A percentile compares a stretch with the other conserved stretches of the same genome.
These are phyloP conservation scores for Umbilicaria muhlenbergii DNA, from an alignment of 495 filamentous ascomycete genomes.

Conservation along the genomic window DNA sequence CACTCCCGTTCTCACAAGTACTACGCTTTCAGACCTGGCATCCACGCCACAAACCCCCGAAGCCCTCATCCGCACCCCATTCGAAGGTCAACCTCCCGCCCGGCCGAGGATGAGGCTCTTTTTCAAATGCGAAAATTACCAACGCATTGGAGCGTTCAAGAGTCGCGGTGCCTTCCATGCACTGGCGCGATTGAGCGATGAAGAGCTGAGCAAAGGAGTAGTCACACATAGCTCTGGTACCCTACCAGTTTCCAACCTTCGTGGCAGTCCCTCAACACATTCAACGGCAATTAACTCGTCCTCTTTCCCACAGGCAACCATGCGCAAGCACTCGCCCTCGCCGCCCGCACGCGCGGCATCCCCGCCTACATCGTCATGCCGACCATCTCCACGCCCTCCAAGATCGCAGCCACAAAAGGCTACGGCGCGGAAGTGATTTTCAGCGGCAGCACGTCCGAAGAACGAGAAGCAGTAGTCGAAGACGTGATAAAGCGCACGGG, in stretches of 20 bases:
- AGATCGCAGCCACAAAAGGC: slow-evolving; percentile 64
- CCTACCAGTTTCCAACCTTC: not conserved
- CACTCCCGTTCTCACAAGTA: slow-evolving; percentile 68
- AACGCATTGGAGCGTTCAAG: slow-evolving; percentile 90
- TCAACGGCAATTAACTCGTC: not conserved
- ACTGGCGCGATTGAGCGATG: slow-evolving; percentile 49
- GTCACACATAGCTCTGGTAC: slow-evolving; percentile 84
- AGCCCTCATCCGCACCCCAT: slow-evolving; percentile 37
- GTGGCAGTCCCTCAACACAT: too few species aligned
- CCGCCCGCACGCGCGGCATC: slow-evolving; percentile 47
- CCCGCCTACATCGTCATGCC: slow-evolving; percentile 88
- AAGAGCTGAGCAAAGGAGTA: slow-evolving; percentile 54
- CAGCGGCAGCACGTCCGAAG: slow-evolving; percentile 61
- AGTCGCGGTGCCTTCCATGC: slow-evolving; percentile 84
- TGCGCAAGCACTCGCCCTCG: slow-evolving; percentile 84
- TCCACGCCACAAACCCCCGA: slow-evolving; percentile 48
- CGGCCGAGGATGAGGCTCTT: slow-evolving; percentile 56
- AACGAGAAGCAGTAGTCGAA: slow-evolving; percentile 62
- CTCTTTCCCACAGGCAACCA: slow-evolving; percentile 58
- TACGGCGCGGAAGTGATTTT: slow-evolving; percentile 72
- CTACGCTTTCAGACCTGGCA: slow-evolving; percentile 55
- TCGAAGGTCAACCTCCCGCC: slow-evolving; percentile 40
- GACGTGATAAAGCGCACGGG: slow-evolving; percentile 52
- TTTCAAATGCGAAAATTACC: slow-evolving; percentile 95
- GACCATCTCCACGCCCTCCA: slow-evolving; percentile 59